A percentile compares a stretch with the other conserved stretches of the same genome.
These are phyloP conservation scores for Adansonia rubrostipa DNA, from an alignment of 441 rosid genomes.

Conservation along the genomic window DNA sequence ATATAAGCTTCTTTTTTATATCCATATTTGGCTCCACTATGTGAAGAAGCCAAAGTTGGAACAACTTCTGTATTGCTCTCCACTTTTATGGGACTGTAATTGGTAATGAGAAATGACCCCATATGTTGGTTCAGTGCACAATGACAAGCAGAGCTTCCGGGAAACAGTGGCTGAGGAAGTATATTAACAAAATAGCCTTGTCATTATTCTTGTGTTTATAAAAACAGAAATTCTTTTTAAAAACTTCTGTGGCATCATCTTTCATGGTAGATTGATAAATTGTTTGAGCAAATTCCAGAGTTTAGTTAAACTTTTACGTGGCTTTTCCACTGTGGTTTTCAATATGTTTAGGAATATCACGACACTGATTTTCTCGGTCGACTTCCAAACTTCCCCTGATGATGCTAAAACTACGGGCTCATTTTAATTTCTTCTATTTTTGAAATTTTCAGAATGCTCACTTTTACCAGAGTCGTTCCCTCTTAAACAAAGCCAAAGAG, in stretches of 20 bases:
- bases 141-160: not conserved
- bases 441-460: constrained; percentile 46
- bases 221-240: not conserved
- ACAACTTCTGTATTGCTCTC: not conserved
- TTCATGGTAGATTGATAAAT: not conserved
- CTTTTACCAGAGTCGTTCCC: constrained; percentile 47
- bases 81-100: not conserved
- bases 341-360: not conserved
- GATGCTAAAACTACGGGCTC: not conserved
- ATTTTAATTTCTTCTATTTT: not conserved
- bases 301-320: not conserved
- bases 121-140: not conserved
- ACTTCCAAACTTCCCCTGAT: not conserved
- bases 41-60: constrained; percentile 5
- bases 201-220: not conserved
- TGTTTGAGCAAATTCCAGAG: not conserved
- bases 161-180: not conserved
- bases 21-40: not conserved
- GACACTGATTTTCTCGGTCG: not conserved
- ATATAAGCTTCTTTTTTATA: not conserved
- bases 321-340: not conserved
- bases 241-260: not conserved
- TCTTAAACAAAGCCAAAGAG: constrained; percentile 50
- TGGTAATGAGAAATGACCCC: not conserved
- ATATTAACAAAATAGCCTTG: not conserved